phyloP scores from a whole-genome alignment of 2,329 filamentous ascomycete species.

The Aotearoamyces nothofagi region DNA sequence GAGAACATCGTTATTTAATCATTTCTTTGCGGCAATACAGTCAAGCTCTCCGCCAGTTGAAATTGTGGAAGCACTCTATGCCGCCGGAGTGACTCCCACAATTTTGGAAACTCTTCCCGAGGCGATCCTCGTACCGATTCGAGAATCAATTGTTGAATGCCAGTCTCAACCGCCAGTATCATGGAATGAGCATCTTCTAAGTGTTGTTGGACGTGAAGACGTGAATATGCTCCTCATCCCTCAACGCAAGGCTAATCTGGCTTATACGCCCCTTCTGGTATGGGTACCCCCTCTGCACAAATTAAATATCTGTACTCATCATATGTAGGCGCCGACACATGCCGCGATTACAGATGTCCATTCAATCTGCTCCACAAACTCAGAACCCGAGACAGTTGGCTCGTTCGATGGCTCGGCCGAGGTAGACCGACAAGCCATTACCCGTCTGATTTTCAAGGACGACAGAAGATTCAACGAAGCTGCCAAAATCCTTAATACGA shows the following conservation, averaged over 20 bases:
- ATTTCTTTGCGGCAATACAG: conserved; percentile 45
- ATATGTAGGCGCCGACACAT: conserved; percentile 41
- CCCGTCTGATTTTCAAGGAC: conserved; percentile 77
- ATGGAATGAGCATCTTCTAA: conserved; percentile 59
- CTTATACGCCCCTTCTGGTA: conserved; percentile 14
- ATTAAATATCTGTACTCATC: too few species aligned
- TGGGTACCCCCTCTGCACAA: too few species aligned
- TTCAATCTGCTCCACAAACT: conserved; percentile 50
- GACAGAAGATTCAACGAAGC: conserved; percentile 84
- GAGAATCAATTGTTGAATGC: conserved; percentile 72
- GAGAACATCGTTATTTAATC: conserved; percentile 54
- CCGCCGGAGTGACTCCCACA: conserved; percentile 48
- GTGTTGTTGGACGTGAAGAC: conserved; percentile 69
- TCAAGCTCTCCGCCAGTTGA: conserved; percentile 36
- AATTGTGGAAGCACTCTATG: conserved; percentile 59
- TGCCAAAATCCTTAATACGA: conserved; percentile 69
- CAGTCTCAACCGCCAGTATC: conserved; percentile 66
- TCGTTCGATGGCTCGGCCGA: conserved; percentile 68
- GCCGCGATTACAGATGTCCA: conserved; percentile 59
- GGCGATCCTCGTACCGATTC: conserved; percentile 63
- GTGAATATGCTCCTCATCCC: conserved; percentile 50
- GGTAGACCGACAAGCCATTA: conserved; percentile 69
- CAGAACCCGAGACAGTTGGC: conserved; percentile 41
- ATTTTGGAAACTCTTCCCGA: conserved; percentile 77
- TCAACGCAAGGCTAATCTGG: conserved; percentile 18